These are phyloP conservation scores for Cladosporium austrohemisphaericum DNA, from an alignment of 2,329 filamentous ascomycete species.

Conservation along the genomic window DNA sequence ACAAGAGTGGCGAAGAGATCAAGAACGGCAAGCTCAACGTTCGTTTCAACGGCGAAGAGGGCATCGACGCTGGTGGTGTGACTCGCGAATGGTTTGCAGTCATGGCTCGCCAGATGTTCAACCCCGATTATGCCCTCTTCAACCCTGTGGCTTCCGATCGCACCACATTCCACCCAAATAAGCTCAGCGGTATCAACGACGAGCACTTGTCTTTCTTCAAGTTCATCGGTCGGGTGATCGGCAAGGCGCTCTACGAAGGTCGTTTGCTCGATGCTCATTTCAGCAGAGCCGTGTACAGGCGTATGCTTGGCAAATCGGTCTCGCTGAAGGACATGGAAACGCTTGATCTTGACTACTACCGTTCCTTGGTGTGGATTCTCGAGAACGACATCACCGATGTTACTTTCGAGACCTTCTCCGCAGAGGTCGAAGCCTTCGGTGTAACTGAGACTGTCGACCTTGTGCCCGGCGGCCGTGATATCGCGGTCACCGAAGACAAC, in stretches of 20 bases:
- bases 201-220: slow-evolving; percentile 99
- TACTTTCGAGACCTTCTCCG: slow-evolving; percentile 91
- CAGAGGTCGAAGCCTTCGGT: slow-evolving; percentile 91
- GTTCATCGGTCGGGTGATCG: slow-evolving; percentile 97
- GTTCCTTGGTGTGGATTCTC: slow-evolving; percentile 96
- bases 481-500: slow-evolving; percentile 94
- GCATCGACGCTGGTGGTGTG: slow-evolving; percentile 94
- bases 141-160: slow-evolving; percentile 94
- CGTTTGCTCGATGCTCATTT: slow-evolving; percentile 97
- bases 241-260: slow-evolving; percentile 94
- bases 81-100: slow-evolving; percentile 99
- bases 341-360: slow-evolving; percentile 97
- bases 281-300: slow-evolving; percentile 96
- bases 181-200: slow-evolving; percentile 86
- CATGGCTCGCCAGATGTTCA: slow-evolving; percentile 96
- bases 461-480: slow-evolving; percentile 80
- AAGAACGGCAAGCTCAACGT: slow-evolving; percentile 99
- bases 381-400: slow-evolving; percentile 98
- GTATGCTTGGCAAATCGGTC: slow-evolving; percentile 88
- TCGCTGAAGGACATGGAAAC: slow-evolving; percentile 99
- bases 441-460: slow-evolving; percentile 84
- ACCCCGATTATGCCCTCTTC: slow-evolving; percentile 94
- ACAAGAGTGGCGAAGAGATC: slow-evolving; percentile 94
- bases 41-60: slow-evolving; percentile 94
- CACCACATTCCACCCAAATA: slow-evolving; percentile 98